These are phyloP conservation scores for Cordyceps cicadae DNA, from an alignment of 2,329 filamentous ascomycete species.

Conservation along the genomic window DNA sequence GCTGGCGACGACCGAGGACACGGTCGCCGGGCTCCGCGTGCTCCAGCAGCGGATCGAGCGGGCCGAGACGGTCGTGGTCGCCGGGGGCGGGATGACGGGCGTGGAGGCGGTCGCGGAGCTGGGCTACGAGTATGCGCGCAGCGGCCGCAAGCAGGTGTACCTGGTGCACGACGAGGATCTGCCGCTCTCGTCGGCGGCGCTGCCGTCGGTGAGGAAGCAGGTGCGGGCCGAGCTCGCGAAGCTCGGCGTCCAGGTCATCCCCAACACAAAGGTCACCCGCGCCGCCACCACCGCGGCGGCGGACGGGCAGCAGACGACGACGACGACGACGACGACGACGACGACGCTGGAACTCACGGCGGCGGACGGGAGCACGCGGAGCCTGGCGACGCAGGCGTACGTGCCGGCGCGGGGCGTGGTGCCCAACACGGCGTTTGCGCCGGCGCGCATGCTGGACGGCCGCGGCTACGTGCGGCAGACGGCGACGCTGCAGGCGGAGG, in stretches of 20 bases:
- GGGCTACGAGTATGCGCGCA: conserved; percentile 35
- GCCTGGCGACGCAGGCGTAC: conserved; percentile 35
- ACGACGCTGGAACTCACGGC: conserved; percentile 27
- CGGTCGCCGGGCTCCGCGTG: conserved; percentile 29
- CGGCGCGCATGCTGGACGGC: conserved; percentile 27
- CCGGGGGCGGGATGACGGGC: conserved; percentile 43
- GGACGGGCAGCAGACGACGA: no score
- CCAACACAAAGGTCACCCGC: conserved; percentile 29
- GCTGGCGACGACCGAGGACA: conserved; percentile 33
- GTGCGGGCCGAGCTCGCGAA: conserved; percentile 32
- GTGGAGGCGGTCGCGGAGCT: conserved; percentile 45
- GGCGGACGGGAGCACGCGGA: conserved; percentile 26
- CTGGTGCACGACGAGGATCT: conserved; percentile 32
- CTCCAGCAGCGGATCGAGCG: conserved; percentile 30
- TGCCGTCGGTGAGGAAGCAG: conserved; percentile 31
- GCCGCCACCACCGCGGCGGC: conserved; percentile 17
- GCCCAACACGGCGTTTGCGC: conserved; percentile 38
- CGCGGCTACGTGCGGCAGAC: conserved; percentile 30
- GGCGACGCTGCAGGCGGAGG: conserved; percentile 26
- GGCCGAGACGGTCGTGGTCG: conserved; percentile 42
- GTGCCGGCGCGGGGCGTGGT: conserved; percentile 38
- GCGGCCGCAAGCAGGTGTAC: conserved; percentile 37
- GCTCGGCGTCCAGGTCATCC: conserved; percentile 35
- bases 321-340: conserved; percentile 17
- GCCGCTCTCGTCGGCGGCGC: conserved; percentile 28